Percentiles rank a stretch among this genome's conserved stretches.
Evolutionary conservation across 495 filamentous ascomycete species (phyloP).

Genomic region (Talaromyces stipitatus): DNA sequence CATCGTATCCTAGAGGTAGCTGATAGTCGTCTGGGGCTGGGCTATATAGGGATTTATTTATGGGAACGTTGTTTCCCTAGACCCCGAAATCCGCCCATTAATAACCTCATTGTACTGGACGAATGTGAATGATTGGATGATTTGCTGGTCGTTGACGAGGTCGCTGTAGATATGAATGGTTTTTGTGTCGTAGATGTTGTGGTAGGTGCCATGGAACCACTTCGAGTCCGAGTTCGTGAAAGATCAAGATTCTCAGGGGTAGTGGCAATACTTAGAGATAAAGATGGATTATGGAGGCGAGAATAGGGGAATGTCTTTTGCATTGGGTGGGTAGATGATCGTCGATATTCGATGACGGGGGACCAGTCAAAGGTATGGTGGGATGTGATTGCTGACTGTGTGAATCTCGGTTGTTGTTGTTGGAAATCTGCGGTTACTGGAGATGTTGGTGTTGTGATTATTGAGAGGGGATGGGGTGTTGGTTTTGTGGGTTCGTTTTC

Average conservation of each 20-base stretch:
- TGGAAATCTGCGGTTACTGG: too few species aligned
- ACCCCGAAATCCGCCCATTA: conserved; percentile 7
- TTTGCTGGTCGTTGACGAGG: not conserved
- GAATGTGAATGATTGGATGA: not conserved
- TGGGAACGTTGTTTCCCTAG: conserved; percentile 1
- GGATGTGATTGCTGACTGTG: not conserved
- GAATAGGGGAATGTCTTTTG: conserved; percentile 3
- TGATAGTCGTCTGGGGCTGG: not conserved
- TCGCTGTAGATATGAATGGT: not conserved
- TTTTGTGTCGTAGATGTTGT: not conserved
- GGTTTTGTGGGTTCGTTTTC: not conserved
- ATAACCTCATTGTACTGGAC: conserved; percentile 1
- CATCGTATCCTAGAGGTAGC: too few species aligned
- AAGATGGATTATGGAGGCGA: not conserved
- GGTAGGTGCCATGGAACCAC: not conserved
- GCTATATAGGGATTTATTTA: not conserved
- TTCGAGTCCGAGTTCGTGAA: not conserved
- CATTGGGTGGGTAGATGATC: not conserved
- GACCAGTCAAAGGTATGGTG: not conserved
- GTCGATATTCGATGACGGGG: not conserved
- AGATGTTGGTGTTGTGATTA: conserved; percentile 4
- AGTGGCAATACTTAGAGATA: not conserved
- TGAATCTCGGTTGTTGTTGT: not conserved
- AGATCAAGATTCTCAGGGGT: not conserved
- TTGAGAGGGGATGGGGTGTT: conserved; percentile 4